Evolutionary conservation across 2,329 filamentous ascomycete genomes (phyloP).

Genomic region (Pseudohalonectria lignicola): DNA sequence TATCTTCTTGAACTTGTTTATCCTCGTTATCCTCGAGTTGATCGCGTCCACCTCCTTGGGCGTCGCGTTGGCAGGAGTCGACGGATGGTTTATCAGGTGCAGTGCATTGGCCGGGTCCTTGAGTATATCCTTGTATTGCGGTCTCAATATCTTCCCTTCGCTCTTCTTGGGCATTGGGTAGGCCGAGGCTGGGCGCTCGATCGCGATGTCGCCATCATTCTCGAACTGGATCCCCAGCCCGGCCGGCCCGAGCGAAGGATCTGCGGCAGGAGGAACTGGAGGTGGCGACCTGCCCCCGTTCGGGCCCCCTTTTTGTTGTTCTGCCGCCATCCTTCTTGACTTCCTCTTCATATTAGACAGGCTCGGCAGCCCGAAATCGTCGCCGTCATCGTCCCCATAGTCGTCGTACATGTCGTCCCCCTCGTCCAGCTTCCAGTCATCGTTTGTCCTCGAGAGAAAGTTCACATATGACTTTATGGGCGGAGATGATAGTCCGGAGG

Average conservation of each 20-base stretch:
- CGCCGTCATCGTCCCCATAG: slow-evolving; percentile 75
- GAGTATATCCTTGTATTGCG: slow-evolving; percentile 95
- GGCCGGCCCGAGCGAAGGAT: slow-evolving; percentile 10
- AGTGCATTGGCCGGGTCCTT: slow-evolving; percentile 83
- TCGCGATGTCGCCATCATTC: slow-evolving; percentile 84
- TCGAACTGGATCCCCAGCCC: slow-evolving; percentile 30
- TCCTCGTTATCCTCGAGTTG: slow-evolving; percentile 78
- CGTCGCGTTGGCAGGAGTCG: slow-evolving; percentile 60
- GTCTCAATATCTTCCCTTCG: slow-evolving; percentile 89
- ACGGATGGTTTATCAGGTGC: slow-evolving; percentile 83
- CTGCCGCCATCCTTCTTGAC: slow-evolving; percentile 38
- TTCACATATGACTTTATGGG: slow-evolving; percentile 67
- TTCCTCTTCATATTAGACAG: slow-evolving; percentile 84
- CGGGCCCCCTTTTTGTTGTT: slow-evolving; percentile 19
- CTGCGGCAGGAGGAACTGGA: no score
- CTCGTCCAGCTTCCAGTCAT: slow-evolving; percentile 70
- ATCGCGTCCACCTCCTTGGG: slow-evolving; percentile 79
- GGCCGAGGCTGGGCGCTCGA: slow-evolving; percentile 70
- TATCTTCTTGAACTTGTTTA: slow-evolving; percentile 97
- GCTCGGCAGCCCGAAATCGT: slow-evolving; percentile 91
- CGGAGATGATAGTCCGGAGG: slow-evolving; percentile 45
- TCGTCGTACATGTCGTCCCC: slow-evolving; percentile 66
- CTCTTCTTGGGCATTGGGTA: slow-evolving; percentile 84
- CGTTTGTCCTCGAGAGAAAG: slow-evolving; percentile 70
- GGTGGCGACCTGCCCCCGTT: not conserved